Base-by-base conservation (phyloP, 805 yeast species). In the Cyberlindnera veronae region DNA sequence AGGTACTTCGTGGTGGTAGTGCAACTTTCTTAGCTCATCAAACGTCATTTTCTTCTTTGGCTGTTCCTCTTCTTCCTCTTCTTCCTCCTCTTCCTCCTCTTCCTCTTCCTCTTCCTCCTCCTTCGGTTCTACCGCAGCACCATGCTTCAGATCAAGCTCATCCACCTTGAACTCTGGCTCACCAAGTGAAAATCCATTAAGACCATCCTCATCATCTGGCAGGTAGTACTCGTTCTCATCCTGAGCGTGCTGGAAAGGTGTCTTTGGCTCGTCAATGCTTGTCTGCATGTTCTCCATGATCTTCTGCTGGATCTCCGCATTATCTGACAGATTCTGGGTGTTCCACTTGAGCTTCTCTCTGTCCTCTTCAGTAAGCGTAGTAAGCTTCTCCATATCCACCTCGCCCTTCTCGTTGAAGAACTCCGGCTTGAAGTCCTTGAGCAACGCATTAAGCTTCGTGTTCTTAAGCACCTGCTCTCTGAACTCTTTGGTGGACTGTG, bases 231-330 rank as follows among this genome's bases (percentile, higher is more conserved):
- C 95, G 23, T 86, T 87, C 38, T 75, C 70, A 42, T 66, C 69
- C 20, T 86, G 83, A 1, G 95, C 95, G 10, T 93, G 95, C 58
- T 86, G 95, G 55, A 84, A 90, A 5, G 97, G 97, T 1, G 97
- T 90, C 68, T 90, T 90, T 17, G 97, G 97, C 60, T 90, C 97
- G 56, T 87, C 95, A 32, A 90, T 87, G 53, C 81, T 80, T 21
- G 86, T 44, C 42, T 59, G 62, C 32, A 68, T 60, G 42, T 68
- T 69, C 36, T 65, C 68, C 31, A 58, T 60, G 29, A 57, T 57
- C 51, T 83, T 86, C 58, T 77, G 84, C 57, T 89, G 95, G 4
- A 86, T 74, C n/a, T 75, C 60, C 36, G 73, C 74, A 42, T 71
- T 71, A 37, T 74, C 76, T 37, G 72, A 76, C 39, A 90, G 62